Percentiles rank a stretch among this genome's conserved stretches.
Evolutionary conservation across 352 stramenopile species (phyloP).

Genomic region (Detonula confervacea): DNA sequence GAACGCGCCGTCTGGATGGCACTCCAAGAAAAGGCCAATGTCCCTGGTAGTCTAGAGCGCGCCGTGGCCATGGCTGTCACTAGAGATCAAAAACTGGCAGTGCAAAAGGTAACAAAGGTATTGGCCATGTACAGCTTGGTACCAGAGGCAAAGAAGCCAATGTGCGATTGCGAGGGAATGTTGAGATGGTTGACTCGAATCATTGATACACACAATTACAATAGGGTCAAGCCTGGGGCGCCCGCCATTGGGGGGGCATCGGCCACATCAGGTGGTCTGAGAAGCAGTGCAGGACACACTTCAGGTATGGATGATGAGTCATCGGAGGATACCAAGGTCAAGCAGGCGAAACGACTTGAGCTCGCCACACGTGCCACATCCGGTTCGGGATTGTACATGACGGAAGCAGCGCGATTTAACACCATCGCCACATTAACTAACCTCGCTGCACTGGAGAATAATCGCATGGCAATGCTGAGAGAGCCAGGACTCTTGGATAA

Average conservation of each 20-base stretch:
- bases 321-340: conserved; percentile 12
- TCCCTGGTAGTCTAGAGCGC: conserved; percentile 44
- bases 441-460: conserved; percentile 55
- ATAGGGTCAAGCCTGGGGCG: conserved; percentile 53
- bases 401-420: conserved; percentile 65
- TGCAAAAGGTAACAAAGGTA: conserved; percentile 72
- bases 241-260: conserved; percentile 32
- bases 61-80: conserved; percentile 51
- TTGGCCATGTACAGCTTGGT: conserved; percentile 66
- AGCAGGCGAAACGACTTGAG: conserved; percentile 29
- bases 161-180: conserved; percentile 57
- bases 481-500: conserved; percentile 64
- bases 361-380: conserved; percentile 45
- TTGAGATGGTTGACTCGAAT: conserved; percentile 54
- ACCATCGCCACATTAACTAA: conserved; percentile 67
- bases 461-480: conserved; percentile 62
- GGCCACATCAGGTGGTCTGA: background rate
- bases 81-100: conserved; percentile 58
- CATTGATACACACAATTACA: conserved; percentile 66
- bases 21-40: conserved; percentile 44
- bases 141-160: conserved; percentile 59
- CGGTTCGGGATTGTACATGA: conserved; percentile 66
- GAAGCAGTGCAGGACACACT: background rate
- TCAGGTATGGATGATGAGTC: background rate
- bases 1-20: conserved; percentile 41